Evolutionary conservation across 192 early-diverging fungal genomes (phyloP).

Genomic region (Coemansia reversa): DNA sequence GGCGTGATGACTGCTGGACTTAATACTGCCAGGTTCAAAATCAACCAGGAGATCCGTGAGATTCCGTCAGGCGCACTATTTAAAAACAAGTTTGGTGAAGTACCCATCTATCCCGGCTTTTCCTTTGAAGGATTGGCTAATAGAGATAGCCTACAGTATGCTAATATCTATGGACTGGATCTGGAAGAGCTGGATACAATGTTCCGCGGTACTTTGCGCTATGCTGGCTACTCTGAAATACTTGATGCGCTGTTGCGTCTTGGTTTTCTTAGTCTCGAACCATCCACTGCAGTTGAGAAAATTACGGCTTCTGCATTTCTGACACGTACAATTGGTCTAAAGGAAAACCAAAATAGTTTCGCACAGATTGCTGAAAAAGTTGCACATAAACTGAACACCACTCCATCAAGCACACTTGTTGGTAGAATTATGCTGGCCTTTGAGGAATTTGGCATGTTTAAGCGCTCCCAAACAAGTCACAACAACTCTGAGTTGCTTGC

Average conservation of each 20-base stretch:
- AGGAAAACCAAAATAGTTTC: background rate
- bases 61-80: slow-evolving; percentile 73
- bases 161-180: slow-evolving; percentile 79
- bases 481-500: background rate
- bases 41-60: slow-evolving; percentile 62
- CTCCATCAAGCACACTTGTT: slow-evolving; percentile 46
- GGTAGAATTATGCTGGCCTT: slow-evolving; percentile 59
- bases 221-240: slow-evolving; percentile 86
- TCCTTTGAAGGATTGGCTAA: slow-evolving; percentile 93
- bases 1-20: slow-evolving; percentile 87
- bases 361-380: slow-evolving; percentile 5
- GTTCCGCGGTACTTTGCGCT: slow-evolving; percentile 94
- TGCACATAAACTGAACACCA: slow-evolving; percentile 5
- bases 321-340: slow-evolving; percentile 9
- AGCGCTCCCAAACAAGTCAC: too few species aligned
- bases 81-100: slow-evolving; percentile 64
- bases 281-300: slow-evolving; percentile 18
- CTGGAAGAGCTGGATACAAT: slow-evolving; percentile 78
- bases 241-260: slow-evolving; percentile 76
- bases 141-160: slow-evolving; percentile 89
- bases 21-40: slow-evolving; percentile 81
- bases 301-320: slow-evolving; percentile 31
- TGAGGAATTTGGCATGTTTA: slow-evolving; percentile 56
- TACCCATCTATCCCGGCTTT: slow-evolving; percentile 83
- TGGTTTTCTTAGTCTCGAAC: slow-evolving; percentile 69